phyloP scores from a whole-genome alignment of 2,329 filamentous ascomycete species.

The Fusarium sp. region DNA sequence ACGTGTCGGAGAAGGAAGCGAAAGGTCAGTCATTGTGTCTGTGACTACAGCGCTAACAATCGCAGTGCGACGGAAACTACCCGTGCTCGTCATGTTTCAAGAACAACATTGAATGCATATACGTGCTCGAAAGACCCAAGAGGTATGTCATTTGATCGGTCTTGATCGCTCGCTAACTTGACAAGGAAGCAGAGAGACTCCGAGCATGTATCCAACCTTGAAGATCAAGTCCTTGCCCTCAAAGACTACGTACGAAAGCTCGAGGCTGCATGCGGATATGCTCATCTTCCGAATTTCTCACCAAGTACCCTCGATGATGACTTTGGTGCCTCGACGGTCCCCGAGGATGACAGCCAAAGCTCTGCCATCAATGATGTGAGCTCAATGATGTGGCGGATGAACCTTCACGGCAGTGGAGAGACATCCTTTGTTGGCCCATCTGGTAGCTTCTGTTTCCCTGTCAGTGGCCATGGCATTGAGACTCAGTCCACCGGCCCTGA shows the following conservation, averaged over 20 bases:
- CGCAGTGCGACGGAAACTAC: neutral
- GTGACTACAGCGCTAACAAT: neutral
- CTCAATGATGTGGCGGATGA: constrained; percentile 1
- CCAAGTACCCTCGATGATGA: neutral
- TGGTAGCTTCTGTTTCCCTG: neutral
- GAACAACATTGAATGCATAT: neutral
- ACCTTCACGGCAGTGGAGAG: neutral
- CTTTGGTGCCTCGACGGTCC: neutral
- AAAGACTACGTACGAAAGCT: neutral
- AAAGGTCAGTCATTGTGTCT: neutral
- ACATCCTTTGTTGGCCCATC: neutral
- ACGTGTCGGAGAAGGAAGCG: neutral
- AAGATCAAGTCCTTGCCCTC: neutral
- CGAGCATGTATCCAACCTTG: neutral
- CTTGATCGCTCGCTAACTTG: neutral
- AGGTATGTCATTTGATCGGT: neutral
- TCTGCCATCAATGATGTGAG: neutral
- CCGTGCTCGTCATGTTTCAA: neutral
- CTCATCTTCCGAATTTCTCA: neutral
- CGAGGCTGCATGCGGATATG: neutral
- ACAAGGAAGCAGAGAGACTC: neutral
- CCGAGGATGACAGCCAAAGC: neutral
- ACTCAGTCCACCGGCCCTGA: neutral
- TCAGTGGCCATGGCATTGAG: neutral
- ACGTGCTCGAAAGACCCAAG: neutral